phyloP scores from a whole-genome alignment of 2,329 filamentous ascomycete species.

The Tympanopsis confertula region DNA sequence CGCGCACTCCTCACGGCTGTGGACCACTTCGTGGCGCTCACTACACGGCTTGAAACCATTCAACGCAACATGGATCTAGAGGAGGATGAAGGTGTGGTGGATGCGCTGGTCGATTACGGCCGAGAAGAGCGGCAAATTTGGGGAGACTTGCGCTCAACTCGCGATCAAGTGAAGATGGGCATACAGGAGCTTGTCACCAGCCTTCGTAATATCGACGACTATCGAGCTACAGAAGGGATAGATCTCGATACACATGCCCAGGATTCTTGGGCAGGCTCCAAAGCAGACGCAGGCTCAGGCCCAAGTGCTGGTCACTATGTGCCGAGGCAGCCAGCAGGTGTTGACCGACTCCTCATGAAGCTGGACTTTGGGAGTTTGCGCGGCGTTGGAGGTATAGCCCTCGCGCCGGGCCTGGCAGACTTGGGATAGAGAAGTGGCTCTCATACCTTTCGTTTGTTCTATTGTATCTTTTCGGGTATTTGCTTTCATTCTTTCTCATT shows the following conservation, averaged over 20 bases:
- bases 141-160: not conserved
- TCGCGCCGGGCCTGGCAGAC: no score
- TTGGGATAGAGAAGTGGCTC: no score
- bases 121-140: not conserved
- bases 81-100: not conserved
- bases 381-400: not conserved
- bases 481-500: no score
- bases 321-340: constrained; percentile 44
- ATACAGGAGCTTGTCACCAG: not conserved
- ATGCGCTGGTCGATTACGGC: not conserved
- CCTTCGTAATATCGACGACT: constrained; percentile 29
- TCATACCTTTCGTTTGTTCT: no score
- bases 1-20: constrained; percentile 36
- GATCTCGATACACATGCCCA: constrained; percentile 43
- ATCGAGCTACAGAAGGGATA: constrained; percentile 48
- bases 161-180: not conserved
- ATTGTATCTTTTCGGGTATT: no score
- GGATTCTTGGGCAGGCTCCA: constrained; percentile 25
- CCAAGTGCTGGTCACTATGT: constrained; percentile 28
- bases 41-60: constrained; percentile 44
- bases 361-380: constrained; percentile 27
- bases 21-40: constrained; percentile 51
- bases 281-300: constrained; percentile 13
- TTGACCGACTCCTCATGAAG: constrained; percentile 58
- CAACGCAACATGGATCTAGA: not conserved